Evolutionary conservation across 2,329 filamentous ascomycete species (phyloP).

Genomic region (Incumbomyces delicatus): DNA sequence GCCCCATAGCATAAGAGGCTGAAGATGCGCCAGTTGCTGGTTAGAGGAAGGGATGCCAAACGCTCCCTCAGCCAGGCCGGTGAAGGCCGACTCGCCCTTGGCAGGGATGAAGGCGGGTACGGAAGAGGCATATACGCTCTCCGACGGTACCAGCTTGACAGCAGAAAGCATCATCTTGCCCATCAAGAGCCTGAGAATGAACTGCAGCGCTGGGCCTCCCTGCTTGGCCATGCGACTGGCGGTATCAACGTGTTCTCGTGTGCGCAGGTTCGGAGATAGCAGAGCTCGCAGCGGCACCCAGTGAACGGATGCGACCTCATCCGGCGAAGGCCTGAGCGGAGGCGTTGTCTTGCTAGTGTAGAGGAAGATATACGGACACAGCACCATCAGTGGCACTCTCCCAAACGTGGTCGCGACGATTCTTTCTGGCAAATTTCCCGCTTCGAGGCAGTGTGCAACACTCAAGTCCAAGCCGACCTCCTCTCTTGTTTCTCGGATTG

Average conservation of each 20-base stretch:
- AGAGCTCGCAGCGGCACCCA: constrained; percentile 58
- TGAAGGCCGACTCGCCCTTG: constrained; percentile 16
- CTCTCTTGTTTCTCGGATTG: constrained; percentile 55
- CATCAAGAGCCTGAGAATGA: constrained; percentile 47
- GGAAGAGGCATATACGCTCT: constrained; percentile 48
- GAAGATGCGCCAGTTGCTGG: constrained; percentile 24
- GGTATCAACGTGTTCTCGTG: constrained; percentile 54
- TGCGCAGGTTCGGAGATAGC: constrained; percentile 50
- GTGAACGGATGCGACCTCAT: constrained; percentile 58
- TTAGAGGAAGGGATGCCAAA: constrained; percentile 16
- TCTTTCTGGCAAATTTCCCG: constrained; percentile 56
- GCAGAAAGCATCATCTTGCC: constrained; percentile 61
- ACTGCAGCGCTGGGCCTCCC: constrained; percentile 44
- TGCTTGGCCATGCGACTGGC: constrained; percentile 51
- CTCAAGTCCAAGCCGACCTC: constrained; percentile 56
- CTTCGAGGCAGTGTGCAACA: constrained; percentile 34
- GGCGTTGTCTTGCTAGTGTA: constrained; percentile 48
- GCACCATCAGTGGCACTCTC: constrained; percentile 56
- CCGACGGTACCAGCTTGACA: constrained; percentile 51
- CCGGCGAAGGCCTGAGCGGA: constrained; percentile 53
- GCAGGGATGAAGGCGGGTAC: constrained; percentile 41
- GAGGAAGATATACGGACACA: constrained; percentile 60
- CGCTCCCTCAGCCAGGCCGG: constrained; percentile 16
- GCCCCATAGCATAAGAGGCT: constrained; percentile 56
- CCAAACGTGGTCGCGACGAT: constrained; percentile 59